Conservation (phyloP, 495 filamentous ascomycete genomes). For the Xylaria nigripes region DNA sequence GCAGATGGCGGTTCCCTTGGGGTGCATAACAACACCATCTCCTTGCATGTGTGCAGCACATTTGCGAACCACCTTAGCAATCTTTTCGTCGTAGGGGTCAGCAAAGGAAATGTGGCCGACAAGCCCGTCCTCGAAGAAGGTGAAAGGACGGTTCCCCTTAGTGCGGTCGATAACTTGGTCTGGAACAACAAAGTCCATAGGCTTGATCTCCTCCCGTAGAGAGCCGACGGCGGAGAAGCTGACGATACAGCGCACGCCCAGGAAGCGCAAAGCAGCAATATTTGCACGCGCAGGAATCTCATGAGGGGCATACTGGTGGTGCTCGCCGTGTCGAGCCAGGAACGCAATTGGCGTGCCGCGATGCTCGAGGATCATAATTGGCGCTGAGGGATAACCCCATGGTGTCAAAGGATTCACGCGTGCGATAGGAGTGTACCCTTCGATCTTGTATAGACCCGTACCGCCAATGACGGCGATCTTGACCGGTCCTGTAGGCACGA, state of each 20-base stretch:
- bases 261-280: constrained; percentile 80
- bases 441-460: constrained; percentile 68
- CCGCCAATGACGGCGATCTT: constrained; percentile 94
- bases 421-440: constrained; percentile 74
- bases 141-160: constrained; percentile 85
- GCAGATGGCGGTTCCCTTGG: constrained; percentile 72
- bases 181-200: constrained; percentile 91
- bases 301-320: constrained; percentile 86
- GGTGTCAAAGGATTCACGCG: constrained; percentile 64
- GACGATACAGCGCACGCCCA: constrained; percentile 85
- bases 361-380: constrained; percentile 85
- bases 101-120: constrained; percentile 94
- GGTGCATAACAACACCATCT: constrained; percentile 70
- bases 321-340: constrained; percentile 78
- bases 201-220: constrained; percentile 82
- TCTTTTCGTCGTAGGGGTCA: constrained; percentile 79
- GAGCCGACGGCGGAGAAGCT: constrained; percentile 94
- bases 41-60: constrained; percentile 73
- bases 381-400: constrained; percentile 88
- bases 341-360: constrained; percentile 77
- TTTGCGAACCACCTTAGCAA: constrained; percentile 60
- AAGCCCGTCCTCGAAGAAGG: constrained; percentile 89
- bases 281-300: constrained; percentile 89
- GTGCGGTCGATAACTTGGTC: constrained; percentile 98
- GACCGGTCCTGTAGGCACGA: constrained; percentile 53